Base-by-base conservation (phyloP, 345 rosid genomes). In the Euclidium syriacum region DNA sequence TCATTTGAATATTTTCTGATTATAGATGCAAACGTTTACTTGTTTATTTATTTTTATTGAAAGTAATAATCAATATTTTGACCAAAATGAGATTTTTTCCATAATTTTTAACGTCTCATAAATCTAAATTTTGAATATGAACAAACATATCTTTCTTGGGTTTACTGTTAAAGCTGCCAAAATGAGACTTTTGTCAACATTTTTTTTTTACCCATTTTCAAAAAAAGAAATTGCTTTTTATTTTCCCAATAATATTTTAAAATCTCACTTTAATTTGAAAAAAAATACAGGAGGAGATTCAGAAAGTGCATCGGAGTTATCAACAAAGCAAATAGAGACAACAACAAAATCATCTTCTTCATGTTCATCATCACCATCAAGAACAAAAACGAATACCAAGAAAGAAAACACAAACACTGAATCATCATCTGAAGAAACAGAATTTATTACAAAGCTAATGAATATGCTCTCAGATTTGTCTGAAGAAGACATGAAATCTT, bases 401-500 rank as follows among this genome's bases (percentile, higher is more conserved):
- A 71, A 64, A 39, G 60, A 71, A 18, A 71, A 41, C 59, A 70
- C 14, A 22, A 54, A 30, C 2, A 52, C n/a, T n/a, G 10, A 27
- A 23, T 10, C 32, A 49, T 8, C 26, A 49, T 57, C 60, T 11
- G 71, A 64, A 42, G 75, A 58, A 27, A 54, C 73, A 17, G 74
- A 73, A 11, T 43, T 50, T 65, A 76, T 58, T 67, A 20, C 30
- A 23, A 79, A 80, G 52, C 29, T 73, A 65, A 73, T 43, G 65
- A 74, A 63, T 20, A 67, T 75, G 72, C 81, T 83, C 38, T 36
- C 67, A 62, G 67, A 49, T 53, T 34, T 81, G 50, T 73, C 80
- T 17, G 85, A 78, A 34, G 73, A 81, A 75, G 83, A 81, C 32
- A 58, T 79, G 20, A 62, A 67, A 38, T 58, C 73, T 52, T 58